Base-by-base conservation (phyloP, 257 asterid genomes). In the Solanum lycopersicoides region DNA sequence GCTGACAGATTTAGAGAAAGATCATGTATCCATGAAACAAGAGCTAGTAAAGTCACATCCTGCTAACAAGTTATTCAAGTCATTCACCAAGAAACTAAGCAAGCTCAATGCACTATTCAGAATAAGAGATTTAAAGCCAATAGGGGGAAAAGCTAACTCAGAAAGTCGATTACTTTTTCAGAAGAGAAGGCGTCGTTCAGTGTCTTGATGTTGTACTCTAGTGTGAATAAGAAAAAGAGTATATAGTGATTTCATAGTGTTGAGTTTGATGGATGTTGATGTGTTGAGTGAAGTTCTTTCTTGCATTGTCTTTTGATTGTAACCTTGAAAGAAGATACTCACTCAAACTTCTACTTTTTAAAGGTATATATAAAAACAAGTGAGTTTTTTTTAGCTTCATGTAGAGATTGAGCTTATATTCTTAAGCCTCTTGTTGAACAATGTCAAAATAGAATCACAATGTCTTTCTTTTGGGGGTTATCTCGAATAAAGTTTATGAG, bases 11-110 rank as follows among this genome's bases (percentile, higher is more conserved):
- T 94, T 97, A 11, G 99, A 97, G 85, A 97, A 95, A 85, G 98
- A 97, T 74, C 99, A 95, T 12, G 98, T 97, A 7, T 93, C 98
- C 6, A 95, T 97, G 96, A 97, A 97, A 88, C 98, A 95, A 76
- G 98, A 95, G 88, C 94, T 97, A 15, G 98, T 97, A 39, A 89
- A 83, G 87, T 80, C 99, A 3, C 93, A 93, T 50, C 96, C 98
- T 4, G 96, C 97, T 9, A 94, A 95, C 50, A 92, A 93, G 86
- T 18, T 97, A 37, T 94, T 97, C 91, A 97, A 93, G 79, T 95
- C 97, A 6, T 95, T 97, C 82, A 89, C 98, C 6, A 94, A 90
- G 88, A 97, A 94, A 80, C 87, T 97, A 7, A 90, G 98, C 89
- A 96, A 94, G 89, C 90, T 97, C 32, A 91, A 94, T 87, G 60